Evolutionary conservation across 1,284 basidiomycete species (phyloP), one percentile per base, ranked within the genome.

Genomic region (Pseudozyma hubeiensis): DNA sequence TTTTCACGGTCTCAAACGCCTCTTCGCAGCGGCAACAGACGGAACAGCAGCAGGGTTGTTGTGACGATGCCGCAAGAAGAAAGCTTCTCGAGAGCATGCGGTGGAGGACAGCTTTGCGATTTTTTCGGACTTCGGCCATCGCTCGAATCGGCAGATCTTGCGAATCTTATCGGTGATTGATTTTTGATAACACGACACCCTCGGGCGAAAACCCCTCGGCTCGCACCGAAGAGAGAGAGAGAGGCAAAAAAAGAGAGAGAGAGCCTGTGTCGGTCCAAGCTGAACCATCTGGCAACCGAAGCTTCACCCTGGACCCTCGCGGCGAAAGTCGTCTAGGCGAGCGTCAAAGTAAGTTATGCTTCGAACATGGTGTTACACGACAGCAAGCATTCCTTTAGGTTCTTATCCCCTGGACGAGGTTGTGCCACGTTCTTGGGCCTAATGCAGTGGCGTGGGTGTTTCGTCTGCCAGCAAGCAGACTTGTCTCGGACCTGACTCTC

Each of bases 401-500:
- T 24, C 2, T 24, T 24, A 24, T 24, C 24, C 24, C 24, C 24
- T 24, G 24, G 14, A 40, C 9, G 29, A 10, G 34, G 16, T 45
- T 19, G 14, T 39, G 48, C 50, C 39, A 52, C 50, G 50, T 52
- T 52, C 39, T 5, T 41, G 13, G 2, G 39, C 39, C 11, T 16
- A n/a, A n/a, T 52, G 14, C 5, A 13, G 17, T 24, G 9, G n/a
- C 39, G 33, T 35, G 37, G 24, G 24, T 40, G 13, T 13, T 31
- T 13, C 13, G 31, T 9, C 4, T 34, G 51, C 51, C 40, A 53
- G 41, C 52, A 54, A 54, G 53, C 53, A 30, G 47, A 47, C 8
- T 7, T 40, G 62, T 64, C 62, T 64, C 62, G 62, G 62, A 64
- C 54, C 62, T 64, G 62, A 65, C 30, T 55, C 40, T 34, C n/a